Evolutionary conservation across 352 stramenopile genomes (phyloP).

Genomic region (Phytophthora tentaculata): DNA sequence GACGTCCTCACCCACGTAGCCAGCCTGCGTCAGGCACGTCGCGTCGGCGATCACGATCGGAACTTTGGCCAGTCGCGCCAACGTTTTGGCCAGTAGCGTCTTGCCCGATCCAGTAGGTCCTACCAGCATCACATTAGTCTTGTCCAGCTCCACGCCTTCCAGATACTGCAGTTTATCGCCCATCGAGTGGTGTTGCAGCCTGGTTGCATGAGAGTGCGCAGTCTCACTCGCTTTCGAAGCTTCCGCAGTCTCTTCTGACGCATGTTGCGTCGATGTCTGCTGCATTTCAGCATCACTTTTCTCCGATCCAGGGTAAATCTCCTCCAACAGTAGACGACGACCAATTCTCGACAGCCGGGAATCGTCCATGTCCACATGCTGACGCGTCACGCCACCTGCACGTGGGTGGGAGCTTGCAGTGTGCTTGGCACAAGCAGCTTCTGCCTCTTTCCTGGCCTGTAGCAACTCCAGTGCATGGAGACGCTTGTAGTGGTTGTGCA

Average conservation of each 20-base stretch:
- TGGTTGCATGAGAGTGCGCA: constrained; percentile 17
- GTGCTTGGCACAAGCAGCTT: constrained; percentile 28
- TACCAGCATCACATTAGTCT: constrained; percentile 97
- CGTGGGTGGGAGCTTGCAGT: constrained; percentile 29
- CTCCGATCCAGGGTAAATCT: constrained; percentile 60
- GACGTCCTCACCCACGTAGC: constrained; percentile 99
- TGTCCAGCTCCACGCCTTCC: constrained; percentile 96
- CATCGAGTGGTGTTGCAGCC: constrained; percentile 34
- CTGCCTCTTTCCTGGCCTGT: constrained; percentile 50
- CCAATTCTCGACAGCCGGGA: constrained; percentile 45
- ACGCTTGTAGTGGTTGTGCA: constrained; percentile 99
- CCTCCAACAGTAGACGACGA: constrained; percentile 64
- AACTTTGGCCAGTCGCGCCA: constrained; percentile 96
- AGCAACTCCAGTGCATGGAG: constrained; percentile 79
- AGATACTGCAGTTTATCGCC: constrained; percentile 69
- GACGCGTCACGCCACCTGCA: constrained; percentile 31
- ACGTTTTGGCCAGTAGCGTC: constrained; percentile 97
- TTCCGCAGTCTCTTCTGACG: constrained; percentile 12
- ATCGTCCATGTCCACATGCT: constrained; percentile 46
- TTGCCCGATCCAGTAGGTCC: constrained; percentile 97
- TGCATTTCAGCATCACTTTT: constrained; percentile 35
- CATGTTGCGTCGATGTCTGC: constrained; percentile 20
- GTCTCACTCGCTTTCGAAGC: not conserved
- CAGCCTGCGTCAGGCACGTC: constrained; percentile 97
- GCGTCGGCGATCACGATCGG: constrained; percentile 98